Evolutionary conservation across 257 asterid species (phyloP), one percentile per base, ranked within the genome.

Genomic region (Nicotiana sylvestris): DNA sequence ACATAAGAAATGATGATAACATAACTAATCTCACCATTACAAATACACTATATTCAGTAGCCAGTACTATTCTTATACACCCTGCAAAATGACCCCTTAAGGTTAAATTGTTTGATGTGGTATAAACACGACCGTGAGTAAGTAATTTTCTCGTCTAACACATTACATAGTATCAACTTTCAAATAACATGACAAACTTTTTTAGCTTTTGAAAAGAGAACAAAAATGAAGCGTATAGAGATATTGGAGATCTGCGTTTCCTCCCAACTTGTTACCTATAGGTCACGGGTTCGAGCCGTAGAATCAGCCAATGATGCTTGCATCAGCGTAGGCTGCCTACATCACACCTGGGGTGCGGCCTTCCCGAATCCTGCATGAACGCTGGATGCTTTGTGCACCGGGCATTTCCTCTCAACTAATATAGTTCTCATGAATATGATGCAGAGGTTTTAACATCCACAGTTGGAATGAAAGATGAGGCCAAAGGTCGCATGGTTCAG

Each of bases 371-470:
- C 0, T 9, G 51, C 0, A 2, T 43, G 12, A 43, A 43, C 11
- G 51, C 3, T 3, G 0, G 3, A 43, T 9, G 0, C 51, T 43
- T 43, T 9, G 12, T 43, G 51, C 51, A 43, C 0, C 51, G 11
- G 1, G 0, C 51, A 9, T 43, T 43, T 53, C 6, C 6, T 11
- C 58, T 0, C 6, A 21, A 21, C 58, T 78, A n/a, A 61, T 61
- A 43, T 12, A 15, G 35, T 43, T 66, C 18, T 35, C 13, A 62
- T 32, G 27, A 60, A 77, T 49, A 46, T 86, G 83, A 32, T 8
- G 81, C 87, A 94, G 97, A 92, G 79, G 93, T 95, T 66, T 80
- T 88, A 82, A 95, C 95, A 65, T 95, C 98, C 69, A 95, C 98
- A 4, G 95, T 93, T 74, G 98, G 95, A 82, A 92, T 93, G 91